Evolutionary conservation across 2,329 filamentous ascomycete genomes (phyloP), one percentile per base, ranked within the genome.

Genomic region (Myriosclerotinia scirpicola): DNA sequence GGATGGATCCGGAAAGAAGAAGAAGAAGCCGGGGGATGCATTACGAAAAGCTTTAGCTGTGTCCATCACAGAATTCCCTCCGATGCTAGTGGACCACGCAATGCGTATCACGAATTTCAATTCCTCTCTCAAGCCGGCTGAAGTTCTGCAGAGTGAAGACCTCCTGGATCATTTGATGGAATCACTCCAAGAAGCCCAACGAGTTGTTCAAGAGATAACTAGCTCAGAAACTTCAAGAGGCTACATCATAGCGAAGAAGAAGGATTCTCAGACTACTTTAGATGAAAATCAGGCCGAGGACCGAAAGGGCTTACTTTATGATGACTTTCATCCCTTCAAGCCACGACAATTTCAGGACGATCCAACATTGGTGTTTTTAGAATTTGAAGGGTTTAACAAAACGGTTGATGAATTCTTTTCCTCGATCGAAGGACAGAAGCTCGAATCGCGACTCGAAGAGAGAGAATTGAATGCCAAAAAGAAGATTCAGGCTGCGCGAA

Each of bases 331-430:
- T 72, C 95, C 95, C 0, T 98, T 98, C 77, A 81, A 90, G 50
- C 95, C 95, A 0, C 81, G 84, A 30, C 94, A 98, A 72, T 90
- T 96, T 69, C 86, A 88, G 69, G 82, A 85, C 8, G 87, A 93
- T 66, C 80, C 87, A 0, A 80, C 82, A 0, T 85, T 89, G 34
- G 84, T 86, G 3, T 86, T 96, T 20, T 75, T 98, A 15, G 86
- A 91, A 64, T 93, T 93, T 71, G 85, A 92, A 8, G 90, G 88
- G 12, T 98, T 96, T 81, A 97, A 97, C 77, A 90, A 90, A 75
- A 95, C 93, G 0, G 93, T 97, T 0, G 95, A 99, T 75, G 92
- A 97, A 72, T 99, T 97, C 80, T 98, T 96, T 77, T 98, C 95
- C 0, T 98, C 94, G 0, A 86, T 98, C 36, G 95, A 99, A 79